Evolutionary conservation across 139 green algal genomes (phyloP).

Genomic region (Eudorina sp.): DNA sequence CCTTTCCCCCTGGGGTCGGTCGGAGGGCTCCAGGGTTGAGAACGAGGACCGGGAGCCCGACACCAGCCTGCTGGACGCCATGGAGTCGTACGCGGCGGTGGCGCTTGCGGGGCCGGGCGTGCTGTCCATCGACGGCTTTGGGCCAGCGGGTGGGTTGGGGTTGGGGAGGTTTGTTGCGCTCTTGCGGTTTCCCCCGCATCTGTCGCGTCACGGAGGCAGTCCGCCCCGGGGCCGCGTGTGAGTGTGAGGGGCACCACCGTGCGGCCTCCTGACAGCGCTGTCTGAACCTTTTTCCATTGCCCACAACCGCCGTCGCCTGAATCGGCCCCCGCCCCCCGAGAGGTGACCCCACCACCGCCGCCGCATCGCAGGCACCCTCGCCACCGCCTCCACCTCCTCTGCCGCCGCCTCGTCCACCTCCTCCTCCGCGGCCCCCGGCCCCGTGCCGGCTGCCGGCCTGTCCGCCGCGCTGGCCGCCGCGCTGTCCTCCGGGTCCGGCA

Average conservation of each 20-base stretch:
- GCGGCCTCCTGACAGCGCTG: no score
- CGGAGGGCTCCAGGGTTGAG: slow-evolving; percentile 93
- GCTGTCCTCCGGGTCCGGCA: neutral
- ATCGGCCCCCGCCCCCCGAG: no score
- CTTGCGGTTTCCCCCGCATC: no score
- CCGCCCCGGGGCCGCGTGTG: no score
- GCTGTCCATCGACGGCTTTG: neutral
- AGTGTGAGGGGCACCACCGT: no score
- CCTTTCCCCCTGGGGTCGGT: no score
- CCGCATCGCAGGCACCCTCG: no score
- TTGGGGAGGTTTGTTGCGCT: no score
- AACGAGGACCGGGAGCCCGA: slow-evolving; percentile 88
- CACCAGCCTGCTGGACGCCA: slow-evolving; percentile 67
- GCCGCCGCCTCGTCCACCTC: neutral
- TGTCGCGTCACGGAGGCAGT: no score
- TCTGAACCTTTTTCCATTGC: no score
- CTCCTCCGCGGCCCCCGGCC: neutral
- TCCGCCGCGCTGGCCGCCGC: neutral
- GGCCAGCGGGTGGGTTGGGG: neutral
- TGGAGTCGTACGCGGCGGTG: slow-evolving; percentile 62
- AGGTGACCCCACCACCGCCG: no score
- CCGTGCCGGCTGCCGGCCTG: neutral
- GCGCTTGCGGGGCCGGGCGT: slow-evolving; percentile 50
- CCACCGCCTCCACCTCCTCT: neutral
- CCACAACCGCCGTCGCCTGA: no score